phyloP scores from a whole-genome alignment of 495 filamentous ascomycete species.

The Penicillium steckii region DNA sequence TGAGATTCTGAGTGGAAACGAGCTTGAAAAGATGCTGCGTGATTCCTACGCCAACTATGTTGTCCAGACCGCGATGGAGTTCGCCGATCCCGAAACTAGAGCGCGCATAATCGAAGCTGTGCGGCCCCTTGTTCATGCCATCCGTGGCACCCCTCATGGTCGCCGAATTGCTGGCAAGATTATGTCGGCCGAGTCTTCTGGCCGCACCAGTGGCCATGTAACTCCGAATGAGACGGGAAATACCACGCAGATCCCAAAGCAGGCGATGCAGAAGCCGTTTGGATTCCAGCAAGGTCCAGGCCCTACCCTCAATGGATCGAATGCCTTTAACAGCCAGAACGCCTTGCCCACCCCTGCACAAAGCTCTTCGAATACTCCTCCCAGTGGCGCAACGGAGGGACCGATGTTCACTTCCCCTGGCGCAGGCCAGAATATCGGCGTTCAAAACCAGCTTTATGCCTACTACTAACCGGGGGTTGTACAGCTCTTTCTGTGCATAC shows the following conservation, averaged over 20 bases:
- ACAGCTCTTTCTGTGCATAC: slow-evolving; percentile 13
- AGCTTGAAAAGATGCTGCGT: slow-evolving; percentile 82
- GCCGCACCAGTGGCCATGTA: slow-evolving; percentile 34
- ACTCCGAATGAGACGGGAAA: slow-evolving; percentile 39
- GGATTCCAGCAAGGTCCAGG: slow-evolving; percentile 6
- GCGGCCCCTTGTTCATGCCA: slow-evolving; percentile 75
- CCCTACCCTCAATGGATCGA: slow-evolving; percentile 20
- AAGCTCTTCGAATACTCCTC: slow-evolving; percentile 33
- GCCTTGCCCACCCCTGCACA: slow-evolving; percentile 29
- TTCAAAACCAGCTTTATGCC: slow-evolving; percentile 30
- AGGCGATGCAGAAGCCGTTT: slow-evolving; percentile 22
- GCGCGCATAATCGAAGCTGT: slow-evolving; percentile 74
- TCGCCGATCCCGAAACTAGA: slow-evolving; percentile 69
- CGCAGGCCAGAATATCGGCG: slow-evolving; percentile 22
- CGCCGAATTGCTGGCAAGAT: slow-evolving; percentile 91
- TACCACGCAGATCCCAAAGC: slow-evolving; percentile 30
- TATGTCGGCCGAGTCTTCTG: slow-evolving; percentile 36
- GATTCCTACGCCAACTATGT: slow-evolving; percentile 97
- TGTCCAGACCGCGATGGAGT: slow-evolving; percentile 92
- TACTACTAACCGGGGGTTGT: slow-evolving; percentile 30
- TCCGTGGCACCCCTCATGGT: slow-evolving; percentile 87
- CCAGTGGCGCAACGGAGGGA: slow-evolving; percentile 28
- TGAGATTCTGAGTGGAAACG: slow-evolving; percentile 71
- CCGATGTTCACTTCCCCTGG: slow-evolving; percentile 27
- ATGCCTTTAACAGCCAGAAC: slow-evolving; percentile 27